A percentile compares a stretch with the other conserved stretches of the same genome.
These are phyloP conservation scores for Botrytis aclada DNA, from an alignment of 2,329 filamentous ascomycete genomes.

Conservation along the genomic window DNA sequence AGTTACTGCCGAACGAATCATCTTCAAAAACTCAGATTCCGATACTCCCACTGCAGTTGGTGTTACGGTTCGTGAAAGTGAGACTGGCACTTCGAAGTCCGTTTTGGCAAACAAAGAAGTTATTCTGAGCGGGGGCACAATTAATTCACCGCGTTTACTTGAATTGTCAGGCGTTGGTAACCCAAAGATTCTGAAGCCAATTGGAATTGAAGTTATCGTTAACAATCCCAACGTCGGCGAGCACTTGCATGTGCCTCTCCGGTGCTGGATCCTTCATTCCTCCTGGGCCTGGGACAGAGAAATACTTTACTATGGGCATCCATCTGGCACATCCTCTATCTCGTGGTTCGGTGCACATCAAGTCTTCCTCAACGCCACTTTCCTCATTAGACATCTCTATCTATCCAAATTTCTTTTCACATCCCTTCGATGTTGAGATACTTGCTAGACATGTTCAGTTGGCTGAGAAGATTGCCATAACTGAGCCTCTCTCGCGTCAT, in stretches of 20 bases:
- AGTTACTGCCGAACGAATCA: background rate
- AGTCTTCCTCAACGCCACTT: slow-evolving; percentile 28
- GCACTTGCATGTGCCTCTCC: slow-evolving; percentile 32
- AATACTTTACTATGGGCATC: slow-evolving; percentile 32
- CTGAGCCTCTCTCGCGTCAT: slow-evolving; percentile 34
- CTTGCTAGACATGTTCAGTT: slow-evolving; percentile 40
- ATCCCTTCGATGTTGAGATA: slow-evolving; percentile 33
- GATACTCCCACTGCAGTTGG: slow-evolving; percentile 1
- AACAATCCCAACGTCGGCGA: slow-evolving; percentile 31
- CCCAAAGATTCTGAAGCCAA: slow-evolving; percentile 21
- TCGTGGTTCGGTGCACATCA: slow-evolving; percentile 44
- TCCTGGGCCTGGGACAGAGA: slow-evolving; percentile 15
- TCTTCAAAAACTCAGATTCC: slow-evolving; percentile 7
- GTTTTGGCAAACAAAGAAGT: slow-evolving; percentile 37
- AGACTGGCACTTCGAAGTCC: slow-evolving; percentile 29
- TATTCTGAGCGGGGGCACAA: slow-evolving; percentile 32
- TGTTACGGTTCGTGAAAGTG: slow-evolving; percentile 13
- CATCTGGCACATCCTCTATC: slow-evolving; percentile 43
- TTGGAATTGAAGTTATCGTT: slow-evolving; percentile 25
- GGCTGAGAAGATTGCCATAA: slow-evolving; percentile 37
- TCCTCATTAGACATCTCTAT: slow-evolving; percentile 38
- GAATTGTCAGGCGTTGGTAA: slow-evolving; percentile 38
- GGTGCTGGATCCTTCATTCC: background rate
- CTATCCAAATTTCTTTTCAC: slow-evolving; percentile 43
- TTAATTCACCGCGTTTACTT: slow-evolving; percentile 36